Conservation (phyloP, 495 filamentous ascomycete species). For the Neurospora terricola region DNA sequence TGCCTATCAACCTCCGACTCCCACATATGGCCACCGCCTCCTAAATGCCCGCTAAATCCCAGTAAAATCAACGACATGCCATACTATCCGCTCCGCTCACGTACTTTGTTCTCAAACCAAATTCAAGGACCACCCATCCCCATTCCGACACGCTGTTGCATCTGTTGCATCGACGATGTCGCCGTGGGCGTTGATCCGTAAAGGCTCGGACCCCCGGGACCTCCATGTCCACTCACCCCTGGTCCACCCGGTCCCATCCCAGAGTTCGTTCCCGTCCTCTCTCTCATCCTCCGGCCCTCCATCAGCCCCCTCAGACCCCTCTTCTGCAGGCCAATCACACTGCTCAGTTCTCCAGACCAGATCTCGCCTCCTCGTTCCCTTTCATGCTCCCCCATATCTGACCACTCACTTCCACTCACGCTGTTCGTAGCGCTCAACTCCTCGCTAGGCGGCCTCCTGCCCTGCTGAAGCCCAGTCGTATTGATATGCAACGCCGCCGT, state of each 20-base stretch:
- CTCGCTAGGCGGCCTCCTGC: slow-evolving; percentile 28
- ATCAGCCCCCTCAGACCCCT: slow-evolving; percentile 83
- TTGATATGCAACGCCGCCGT: slow-evolving; percentile 28
- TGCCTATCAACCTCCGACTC: background rate
- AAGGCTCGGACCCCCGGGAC: background rate
- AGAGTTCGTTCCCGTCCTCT: slow-evolving; percentile 37
- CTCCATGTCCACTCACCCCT: background rate
- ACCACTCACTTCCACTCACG: slow-evolving; percentile 38
- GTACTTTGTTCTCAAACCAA: background rate
- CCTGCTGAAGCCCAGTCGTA: slow-evolving; percentile 22
- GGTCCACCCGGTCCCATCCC: background rate
- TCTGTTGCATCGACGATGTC: background rate
- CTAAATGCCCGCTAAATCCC: background rate
- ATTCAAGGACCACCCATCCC: background rate
- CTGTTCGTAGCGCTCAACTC: slow-evolving; percentile 41
- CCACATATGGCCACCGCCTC: background rate
- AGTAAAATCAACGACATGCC: background rate
- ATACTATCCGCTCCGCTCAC: background rate
- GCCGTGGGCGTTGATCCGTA: background rate
- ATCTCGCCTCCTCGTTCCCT: slow-evolving; percentile 39
- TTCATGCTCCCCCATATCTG: slow-evolving; percentile 31
- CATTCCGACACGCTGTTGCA: background rate
- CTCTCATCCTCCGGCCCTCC: slow-evolving; percentile 84
- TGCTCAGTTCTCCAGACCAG: slow-evolving; percentile 78
- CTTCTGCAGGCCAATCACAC: slow-evolving; percentile 95